Base-by-base conservation (phyloP, 2,329 filamentous ascomycete genomes). In the Dendrostoma leiphaemia region DNA sequence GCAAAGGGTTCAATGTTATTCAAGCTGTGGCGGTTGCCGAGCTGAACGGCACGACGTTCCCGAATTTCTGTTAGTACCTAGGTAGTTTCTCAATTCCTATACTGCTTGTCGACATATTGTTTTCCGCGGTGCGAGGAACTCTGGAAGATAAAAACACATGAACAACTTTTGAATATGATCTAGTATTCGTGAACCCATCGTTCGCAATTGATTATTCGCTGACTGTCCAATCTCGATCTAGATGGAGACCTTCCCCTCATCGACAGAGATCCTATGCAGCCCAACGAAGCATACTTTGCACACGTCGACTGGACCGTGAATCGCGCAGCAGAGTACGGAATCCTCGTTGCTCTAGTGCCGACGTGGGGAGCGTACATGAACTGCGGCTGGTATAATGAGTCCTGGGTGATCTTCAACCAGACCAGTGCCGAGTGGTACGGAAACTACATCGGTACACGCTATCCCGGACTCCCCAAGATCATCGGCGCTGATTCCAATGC, bases 1-100 rank as follows among this genome's bases (percentile, higher is more conserved):
- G 41, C 35, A 52, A 52, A 12, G 50, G 50, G 6, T 52, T 52
- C 41, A 52, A 45, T 29, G 41, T 52, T 13, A 26, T 52, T 17
- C 50, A 37, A 6, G 50, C 43, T 4, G 50, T 52, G 5, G 50
- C 24, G 15, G 24, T 47, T 17, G 32, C 50, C 8, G 24, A 52
- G 50, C n/a, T 44, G 5, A 43, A 43, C 21, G 50, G 41, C 13
- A 52, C 32, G 12, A 52, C 31, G 6, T 28, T n/a, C 9, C 50
- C 50, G 24, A 52, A 52, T 15, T 31, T 32, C 13, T 43, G 31
- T 46, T 8, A 12, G 38, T 41, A n/a, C 23, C 4, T 26, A n/a
- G n/a, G n/a, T n/a, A n/a, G n/a, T n/a, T n/a, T n/a, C n/a, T n/a
- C n/a, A n/a, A n/a, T n/a, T n/a, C n/a, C n/a, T n/a, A n/a, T n/a